Conservation (phyloP, 495 filamentous ascomycete species). For the Penicillium subrubescens region DNA sequence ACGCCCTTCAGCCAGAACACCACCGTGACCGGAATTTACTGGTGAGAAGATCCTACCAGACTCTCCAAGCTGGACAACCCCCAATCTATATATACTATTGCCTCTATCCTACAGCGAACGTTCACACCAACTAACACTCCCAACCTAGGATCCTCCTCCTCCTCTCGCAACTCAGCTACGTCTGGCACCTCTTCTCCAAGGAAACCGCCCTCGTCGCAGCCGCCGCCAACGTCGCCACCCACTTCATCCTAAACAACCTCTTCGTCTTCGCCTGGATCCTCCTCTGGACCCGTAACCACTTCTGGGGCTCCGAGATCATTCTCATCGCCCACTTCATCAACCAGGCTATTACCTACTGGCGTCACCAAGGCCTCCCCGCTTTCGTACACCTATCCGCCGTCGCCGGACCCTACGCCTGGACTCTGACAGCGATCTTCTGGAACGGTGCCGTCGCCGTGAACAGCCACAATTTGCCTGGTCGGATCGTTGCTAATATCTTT, state of each 20-base stretch:
- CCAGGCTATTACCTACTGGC: conserved; percentile 75
- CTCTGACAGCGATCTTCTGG: conserved; percentile 81
- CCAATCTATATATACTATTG: not conserved
- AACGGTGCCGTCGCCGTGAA: conserved; percentile 77
- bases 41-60: conserved; percentile 52
- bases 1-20: conserved; percentile 78
- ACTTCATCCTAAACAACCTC: conserved; percentile 86
- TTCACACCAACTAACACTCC: conserved; percentile 2
- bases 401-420: conserved; percentile 80
- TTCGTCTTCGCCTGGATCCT: conserved; percentile 77
- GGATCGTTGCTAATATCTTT: conserved; percentile 80
- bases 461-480: conserved; percentile 59
- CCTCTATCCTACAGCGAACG: not conserved
- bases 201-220: conserved; percentile 59
- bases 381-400: conserved; percentile 75
- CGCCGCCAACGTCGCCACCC: conserved; percentile 75
- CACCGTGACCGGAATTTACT: conserved; percentile 74
- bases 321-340: conserved; percentile 81
- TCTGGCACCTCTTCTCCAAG: conserved; percentile 72
- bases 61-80: not conserved
- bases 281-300: conserved; percentile 75
- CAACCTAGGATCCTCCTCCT: conserved; percentile 67
- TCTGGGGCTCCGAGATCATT: conserved; percentile 71
- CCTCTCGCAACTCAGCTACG: conserved; percentile 72
- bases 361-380: conserved; percentile 63